Evolutionary conservation across 805 yeast genomes (phyloP).

Genomic region (Starmerella potacharoeniae): DNA sequence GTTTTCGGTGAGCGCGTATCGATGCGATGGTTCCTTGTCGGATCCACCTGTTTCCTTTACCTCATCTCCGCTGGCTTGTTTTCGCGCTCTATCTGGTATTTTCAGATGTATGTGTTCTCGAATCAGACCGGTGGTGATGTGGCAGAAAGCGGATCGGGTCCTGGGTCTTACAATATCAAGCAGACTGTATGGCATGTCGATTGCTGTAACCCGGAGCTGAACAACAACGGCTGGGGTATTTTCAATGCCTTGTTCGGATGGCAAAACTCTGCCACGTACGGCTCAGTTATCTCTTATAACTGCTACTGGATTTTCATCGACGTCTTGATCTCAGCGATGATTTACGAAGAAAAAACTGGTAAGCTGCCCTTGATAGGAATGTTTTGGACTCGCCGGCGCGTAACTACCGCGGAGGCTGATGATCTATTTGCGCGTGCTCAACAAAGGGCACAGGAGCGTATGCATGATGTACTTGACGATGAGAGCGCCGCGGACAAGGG

Average conservation of each 20-base stretch:
- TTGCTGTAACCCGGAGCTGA: slow-evolving; percentile 82
- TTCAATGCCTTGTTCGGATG: slow-evolving; percentile 91
- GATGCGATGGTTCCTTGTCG: slow-evolving; percentile 75
- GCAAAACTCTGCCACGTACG: slow-evolving; percentile 94
- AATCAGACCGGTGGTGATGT: slow-evolving; percentile 84
- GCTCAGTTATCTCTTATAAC: slow-evolving; percentile 82
- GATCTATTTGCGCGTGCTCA: slow-evolving; percentile 25
- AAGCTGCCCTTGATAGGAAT: slow-evolving; percentile 51
- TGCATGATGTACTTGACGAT: slow-evolving; percentile 13
- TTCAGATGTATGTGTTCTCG: slow-evolving; percentile 59
- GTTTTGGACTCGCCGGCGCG: slow-evolving; percentile 34
- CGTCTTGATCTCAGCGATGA: slow-evolving; percentile 45
- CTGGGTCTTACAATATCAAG: slow-evolving; percentile 80
- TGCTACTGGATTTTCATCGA: slow-evolving; percentile 73
- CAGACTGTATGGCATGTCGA: slow-evolving; percentile 89
- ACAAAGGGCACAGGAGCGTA: slow-evolving; percentile 14
- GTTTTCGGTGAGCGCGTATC: slow-evolving; percentile 72
- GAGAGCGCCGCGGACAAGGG: slow-evolving; percentile 15
- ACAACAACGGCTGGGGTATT: slow-evolving; percentile 86
- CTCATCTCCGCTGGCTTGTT: slow-evolving; percentile 86
- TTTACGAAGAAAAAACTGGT: slow-evolving; percentile 74
- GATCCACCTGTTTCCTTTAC: slow-evolving; percentile 81
- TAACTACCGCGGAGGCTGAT: slow-evolving; percentile 29
- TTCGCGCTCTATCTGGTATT: slow-evolving; percentile 87
- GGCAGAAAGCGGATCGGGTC: slow-evolving; percentile 83